Evolutionary conservation across 2,329 filamentous ascomycete genomes (phyloP).

Genomic region (Penicillium rolfsii): DNA sequence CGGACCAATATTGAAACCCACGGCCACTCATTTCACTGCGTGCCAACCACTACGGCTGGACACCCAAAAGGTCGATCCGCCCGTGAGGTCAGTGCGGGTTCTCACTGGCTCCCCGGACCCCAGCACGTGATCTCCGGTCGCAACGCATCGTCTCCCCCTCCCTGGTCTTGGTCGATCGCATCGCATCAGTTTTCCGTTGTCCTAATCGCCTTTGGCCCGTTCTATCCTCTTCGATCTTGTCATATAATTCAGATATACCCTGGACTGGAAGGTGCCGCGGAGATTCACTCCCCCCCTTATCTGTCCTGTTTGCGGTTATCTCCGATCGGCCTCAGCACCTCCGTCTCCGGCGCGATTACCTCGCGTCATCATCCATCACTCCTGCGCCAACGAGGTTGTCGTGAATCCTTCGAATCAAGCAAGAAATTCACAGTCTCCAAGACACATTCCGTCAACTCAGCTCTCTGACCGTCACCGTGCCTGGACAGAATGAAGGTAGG

Average conservation of each 20-base stretch:
- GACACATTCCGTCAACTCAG: neutral
- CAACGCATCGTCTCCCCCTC: slow-evolving; percentile 16
- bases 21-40: slow-evolving; percentile 5
- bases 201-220: neutral
- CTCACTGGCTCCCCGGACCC: slow-evolving; percentile 42
- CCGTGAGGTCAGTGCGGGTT: slow-evolving; percentile 45
- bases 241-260: neutral
- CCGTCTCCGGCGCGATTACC: slow-evolving; percentile 28
- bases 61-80: slow-evolving; percentile 20
- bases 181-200: neutral
- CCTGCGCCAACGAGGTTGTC: slow-evolving; percentile 9
- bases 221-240: neutral
- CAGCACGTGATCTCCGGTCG: slow-evolving; percentile 44
- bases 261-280: slow-evolving; percentile 1
- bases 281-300: slow-evolving; percentile 14
- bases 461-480: too few relatives aligned
- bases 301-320: slow-evolving; percentile 41
- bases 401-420: slow-evolving; percentile 5
- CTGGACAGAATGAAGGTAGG: slow-evolving; percentile 19
- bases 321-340: slow-evolving; percentile 41
- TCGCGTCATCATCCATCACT: slow-evolving; percentile 15
- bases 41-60: neutral
- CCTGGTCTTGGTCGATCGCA: slow-evolving; percentile 35
- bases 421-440: neutral
- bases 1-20: neutral